Evolutionary conservation across 257 asterid species (phyloP), one percentile per base, ranked within the genome.

Genomic region (Verbascum thapsus): DNA sequence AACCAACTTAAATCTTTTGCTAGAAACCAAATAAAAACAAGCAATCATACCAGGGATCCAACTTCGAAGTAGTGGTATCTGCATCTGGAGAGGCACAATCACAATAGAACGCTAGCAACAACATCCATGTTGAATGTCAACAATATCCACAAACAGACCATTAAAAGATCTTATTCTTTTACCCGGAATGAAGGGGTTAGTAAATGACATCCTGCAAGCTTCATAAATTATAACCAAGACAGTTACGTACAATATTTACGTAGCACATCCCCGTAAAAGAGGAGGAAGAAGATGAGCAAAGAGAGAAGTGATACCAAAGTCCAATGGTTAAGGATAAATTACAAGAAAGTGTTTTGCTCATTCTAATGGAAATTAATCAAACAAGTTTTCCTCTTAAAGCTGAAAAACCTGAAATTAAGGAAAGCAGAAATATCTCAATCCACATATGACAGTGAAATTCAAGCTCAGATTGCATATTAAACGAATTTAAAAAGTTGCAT

Each of bases 181-280:
- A n/a, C 43, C n/a, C 22, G 3, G 42, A 60, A 19, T 17, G 9
- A 39, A 19, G 37, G 45, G 20, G 44, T 15, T 39, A 37, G 52
- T 62, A 32, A 26, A 63, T 13, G 9, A 39, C 7, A 20, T 51
- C 48, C 67, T 18, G 45, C 72, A 43, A 63, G 34, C 56, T 63
- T 70, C 66, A 48, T 10, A 40, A 3, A 49, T 17, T n/a, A 55
- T 11, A 18, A 15, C 41, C 32, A 16, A 45, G 26, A 30, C 12
- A 30, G 4, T 9, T 39, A 44, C 43, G 48, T 19, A 34, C 52
- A 6, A 32, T 37, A 61, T 6, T n/a, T 4, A 41, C 22, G 60
- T 16, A 40, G 43, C 40, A 51, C 10, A 2, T 10, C 13, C 7
- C 32, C 5, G 32, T 17, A 9, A 50, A 35, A 34, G 10, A 19